phyloP scores from a whole-genome alignment of 139 green algal species.

The Chlamydomonas schloesseri region DNA sequence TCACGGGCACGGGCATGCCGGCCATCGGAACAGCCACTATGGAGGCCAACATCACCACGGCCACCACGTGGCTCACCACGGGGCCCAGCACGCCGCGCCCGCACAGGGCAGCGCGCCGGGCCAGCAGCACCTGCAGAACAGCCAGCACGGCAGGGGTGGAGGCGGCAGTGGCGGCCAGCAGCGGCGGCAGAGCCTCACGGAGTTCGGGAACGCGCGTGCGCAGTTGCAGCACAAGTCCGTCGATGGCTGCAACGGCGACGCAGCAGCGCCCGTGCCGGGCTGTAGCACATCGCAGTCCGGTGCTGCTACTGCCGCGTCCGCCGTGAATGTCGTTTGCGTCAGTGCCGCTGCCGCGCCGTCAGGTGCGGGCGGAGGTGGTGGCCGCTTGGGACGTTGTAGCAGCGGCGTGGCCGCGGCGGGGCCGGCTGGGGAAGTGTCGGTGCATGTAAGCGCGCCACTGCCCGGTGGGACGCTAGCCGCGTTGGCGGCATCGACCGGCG shows the following conservation, averaged over 20 bases:
- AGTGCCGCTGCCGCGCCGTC: not conserved
- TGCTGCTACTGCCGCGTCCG: too few relatives aligned
- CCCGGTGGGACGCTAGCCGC: not conserved
- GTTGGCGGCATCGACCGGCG: not conserved
- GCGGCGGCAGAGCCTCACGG: constrained; percentile 19
- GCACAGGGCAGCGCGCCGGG: too few relatives aligned
- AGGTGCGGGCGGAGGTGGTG: not conserved
- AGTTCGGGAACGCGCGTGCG: not conserved
- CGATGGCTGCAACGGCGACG: not conserved
- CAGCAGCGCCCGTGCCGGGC: not conserved
- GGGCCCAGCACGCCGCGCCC: not conserved
- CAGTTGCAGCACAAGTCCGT: not conserved
- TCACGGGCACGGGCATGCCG: too few relatives aligned
- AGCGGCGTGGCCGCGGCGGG: too few relatives aligned
- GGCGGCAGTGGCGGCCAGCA: not conserved
- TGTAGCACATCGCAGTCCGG: too few relatives aligned
- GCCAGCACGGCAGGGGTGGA: not conserved
- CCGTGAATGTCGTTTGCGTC: not conserved
- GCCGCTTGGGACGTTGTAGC: not conserved
- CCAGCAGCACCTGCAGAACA: not conserved
- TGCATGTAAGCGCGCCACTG: not conserved
- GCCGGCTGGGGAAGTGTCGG: too few relatives aligned
- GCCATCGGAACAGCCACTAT: not conserved
- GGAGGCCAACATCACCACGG: not conserved
- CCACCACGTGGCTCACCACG: not conserved